Base-by-base conservation (phyloP, 352 stramenopile genomes). In the Globisporangium megalacanthum region DNA sequence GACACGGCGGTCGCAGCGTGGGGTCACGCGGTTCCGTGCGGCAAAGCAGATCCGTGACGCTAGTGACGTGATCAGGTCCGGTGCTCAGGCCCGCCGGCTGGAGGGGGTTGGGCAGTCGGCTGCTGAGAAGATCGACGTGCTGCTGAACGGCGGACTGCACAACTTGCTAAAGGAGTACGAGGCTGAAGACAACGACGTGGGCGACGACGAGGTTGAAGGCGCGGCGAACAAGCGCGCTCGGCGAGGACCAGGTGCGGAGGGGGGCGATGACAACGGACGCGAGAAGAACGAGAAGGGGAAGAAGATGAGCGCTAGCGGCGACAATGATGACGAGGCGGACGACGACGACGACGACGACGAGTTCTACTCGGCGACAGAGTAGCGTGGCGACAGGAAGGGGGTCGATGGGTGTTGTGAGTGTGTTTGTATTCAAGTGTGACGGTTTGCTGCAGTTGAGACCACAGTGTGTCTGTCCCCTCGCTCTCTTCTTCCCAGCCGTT, bases 71-170 rank as follows among this genome's bases (percentile, higher is more conserved):
- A 77, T 88, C 56, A 85, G 58, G 14, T 86, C 81, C 0, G 77
- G 79, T 0, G 77, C 77, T 17, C 76, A 89, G 63, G 79, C 78
- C 0, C 64, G 67, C 19, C 57, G 76, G 49, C 54, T 91, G 7
- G 66, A 87, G 9, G 62, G 72, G 17, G 65, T 91, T 4, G 81
- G 81, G 0, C 20, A 58, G 7, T 80, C 68, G 0, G 63, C 70
- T 0, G 81, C 81, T 17, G 69, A 69, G 31, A 91, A 89, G 61
- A 56, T 89, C 25, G 77, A 91, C 41, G 61, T 68, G 25, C 69
- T 91, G 25, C 56, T 91, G 45, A 70, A 73, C 31, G 69, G 71
- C 54, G 81, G 81, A 19, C 62, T 89, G 4, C 42, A 68, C 1
- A 62, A 60, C 6, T 77, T 73, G 25, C 20, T 88, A 37, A 70